A percentile compares a stretch with the other conserved stretches of the same genome.
These are phyloP conservation scores for Aspergillus ostianus DNA, from an alignment of 495 filamentous ascomycete species.

Conservation along the genomic window DNA sequence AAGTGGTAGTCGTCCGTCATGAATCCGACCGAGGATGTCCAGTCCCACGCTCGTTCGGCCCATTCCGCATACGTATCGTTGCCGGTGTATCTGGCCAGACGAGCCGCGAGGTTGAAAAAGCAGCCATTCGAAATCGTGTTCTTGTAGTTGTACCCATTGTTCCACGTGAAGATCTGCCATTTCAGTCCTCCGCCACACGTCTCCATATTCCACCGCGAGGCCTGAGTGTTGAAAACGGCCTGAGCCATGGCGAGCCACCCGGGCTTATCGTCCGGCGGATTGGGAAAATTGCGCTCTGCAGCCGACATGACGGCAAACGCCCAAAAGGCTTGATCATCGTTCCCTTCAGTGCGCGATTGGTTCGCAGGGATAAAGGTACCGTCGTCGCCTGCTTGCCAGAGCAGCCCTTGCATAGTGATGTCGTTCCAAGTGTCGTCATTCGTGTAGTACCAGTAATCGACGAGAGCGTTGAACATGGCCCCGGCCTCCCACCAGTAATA, in stretches of 20 bases:
- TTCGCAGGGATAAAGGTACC: slow-evolving; percentile 77
- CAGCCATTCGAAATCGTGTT: slow-evolving; percentile 78
- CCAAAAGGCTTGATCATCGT: slow-evolving; percentile 90
- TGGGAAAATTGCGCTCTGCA: slow-evolving; percentile 72
- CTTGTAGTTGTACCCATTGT: slow-evolving; percentile 79
- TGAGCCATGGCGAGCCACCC: slow-evolving; percentile 81
- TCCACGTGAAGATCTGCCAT: slow-evolving; percentile 84
- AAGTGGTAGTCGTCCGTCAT: slow-evolving; percentile 60
- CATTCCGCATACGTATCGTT: slow-evolving; percentile 77
- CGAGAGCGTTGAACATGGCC: slow-evolving; percentile 69
- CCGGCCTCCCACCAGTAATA: slow-evolving; percentile 88
- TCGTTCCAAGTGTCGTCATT: slow-evolving; percentile 72
- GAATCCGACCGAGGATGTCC: slow-evolving; percentile 61
- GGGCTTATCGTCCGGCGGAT: slow-evolving; percentile 52
- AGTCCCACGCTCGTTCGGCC: slow-evolving; percentile 74
- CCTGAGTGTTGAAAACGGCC: slow-evolving; percentile 76
- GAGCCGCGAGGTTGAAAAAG: slow-evolving; percentile 77
- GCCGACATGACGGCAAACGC: slow-evolving; percentile 78
- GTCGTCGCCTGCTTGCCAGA: slow-evolving; percentile 67
- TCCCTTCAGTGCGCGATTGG: slow-evolving; percentile 72
- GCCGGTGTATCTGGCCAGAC: slow-evolving; percentile 71
- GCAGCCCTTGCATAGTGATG: slow-evolving; percentile 61
- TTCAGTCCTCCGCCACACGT: slow-evolving; percentile 69
- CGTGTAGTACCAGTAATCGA: slow-evolving; percentile 85
- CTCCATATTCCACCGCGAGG: slow-evolving; percentile 64